Percentiles rank a stretch among this genome's conserved stretches.
Evolutionary conservation across 257 asterid species (phyloP).

Genomic region (Catharanthus roseus): DNA sequence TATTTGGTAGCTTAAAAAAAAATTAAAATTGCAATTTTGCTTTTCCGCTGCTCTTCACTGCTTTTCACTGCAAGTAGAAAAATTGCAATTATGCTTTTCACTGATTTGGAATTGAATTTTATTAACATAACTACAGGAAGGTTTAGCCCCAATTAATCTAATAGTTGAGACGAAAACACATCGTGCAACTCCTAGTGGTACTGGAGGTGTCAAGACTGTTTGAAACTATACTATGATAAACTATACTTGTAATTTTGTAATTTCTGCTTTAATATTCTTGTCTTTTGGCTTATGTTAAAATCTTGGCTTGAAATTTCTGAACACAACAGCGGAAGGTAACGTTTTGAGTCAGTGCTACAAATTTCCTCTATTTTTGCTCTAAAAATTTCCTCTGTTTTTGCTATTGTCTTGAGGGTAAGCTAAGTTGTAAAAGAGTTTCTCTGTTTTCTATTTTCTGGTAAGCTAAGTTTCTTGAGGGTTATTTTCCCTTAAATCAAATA

Average conservation of each 20-base stretch:
- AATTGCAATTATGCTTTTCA: constrained; percentile 87
- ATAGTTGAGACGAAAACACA: constrained; percentile 87
- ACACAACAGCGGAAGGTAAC: constrained; percentile 90
- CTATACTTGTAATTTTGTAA: constrained; percentile 15
- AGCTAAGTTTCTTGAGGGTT: no score
- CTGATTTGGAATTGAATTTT: constrained; percentile 82
- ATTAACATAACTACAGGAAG: no score
- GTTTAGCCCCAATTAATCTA: no score
- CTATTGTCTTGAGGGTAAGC: constrained; percentile 77
- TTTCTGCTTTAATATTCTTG: background rate
- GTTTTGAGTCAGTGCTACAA: constrained; percentile 68
- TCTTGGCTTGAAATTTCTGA: constrained; percentile 26
- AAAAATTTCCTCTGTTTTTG: constrained; percentile 28
- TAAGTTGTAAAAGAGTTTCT: no score
- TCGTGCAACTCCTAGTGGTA: constrained; percentile 98
- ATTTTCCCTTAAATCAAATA: no score
- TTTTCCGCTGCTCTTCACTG: no score
- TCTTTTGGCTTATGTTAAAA: background rate
- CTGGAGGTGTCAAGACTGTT: constrained; percentile 91
- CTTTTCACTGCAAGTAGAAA: no score
- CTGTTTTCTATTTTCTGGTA: no score
- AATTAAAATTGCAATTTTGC: no score
- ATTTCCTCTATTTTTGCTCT: background rate
- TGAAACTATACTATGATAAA: constrained; percentile 95
- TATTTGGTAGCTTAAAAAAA: no score